Percentiles rank a stretch among this genome's conserved stretches.
Conservation (phyloP, 257 asterid species). For the Nicotiana obtusifolia region DNA sequence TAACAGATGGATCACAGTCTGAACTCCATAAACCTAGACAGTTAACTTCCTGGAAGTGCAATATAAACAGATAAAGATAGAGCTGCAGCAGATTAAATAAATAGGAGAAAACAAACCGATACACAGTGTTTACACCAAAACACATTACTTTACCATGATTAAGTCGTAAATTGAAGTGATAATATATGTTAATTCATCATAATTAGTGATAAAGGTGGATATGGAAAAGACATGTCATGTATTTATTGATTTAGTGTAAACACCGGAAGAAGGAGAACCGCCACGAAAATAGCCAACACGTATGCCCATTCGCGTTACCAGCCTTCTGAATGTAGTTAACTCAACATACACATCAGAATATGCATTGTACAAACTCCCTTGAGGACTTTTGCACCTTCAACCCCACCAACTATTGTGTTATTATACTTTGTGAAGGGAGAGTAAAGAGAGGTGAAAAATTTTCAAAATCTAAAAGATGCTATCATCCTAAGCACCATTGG, state of each 20-base stretch:
- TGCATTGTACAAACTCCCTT: conserved; percentile 1
- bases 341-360: conserved; percentile 1
- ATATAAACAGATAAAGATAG: not conserved
- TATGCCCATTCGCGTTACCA: not conserved
- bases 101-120: too few species aligned
- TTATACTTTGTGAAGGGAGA: not conserved
- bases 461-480: not conserved
- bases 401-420: conserved; percentile 8
- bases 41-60: not conserved
- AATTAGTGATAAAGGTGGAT: not conserved
- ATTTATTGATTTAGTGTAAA: not conserved
- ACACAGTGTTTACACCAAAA: not conserved
- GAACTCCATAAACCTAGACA: not conserved
- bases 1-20: not conserved
- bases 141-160: not conserved
- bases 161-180: not conserved
- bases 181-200: not conserved
- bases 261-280: not conserved
- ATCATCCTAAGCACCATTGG: conserved; percentile 33
- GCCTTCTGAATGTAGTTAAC: not conserved
- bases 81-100: not conserved
- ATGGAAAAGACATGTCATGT: not conserved
- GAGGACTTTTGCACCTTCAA: not conserved
- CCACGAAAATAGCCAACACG: not conserved
- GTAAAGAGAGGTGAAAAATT: not conserved